Base-by-base conservation (phyloP, 148 eudicot genomes). In the Bassia scoparia region DNA sequence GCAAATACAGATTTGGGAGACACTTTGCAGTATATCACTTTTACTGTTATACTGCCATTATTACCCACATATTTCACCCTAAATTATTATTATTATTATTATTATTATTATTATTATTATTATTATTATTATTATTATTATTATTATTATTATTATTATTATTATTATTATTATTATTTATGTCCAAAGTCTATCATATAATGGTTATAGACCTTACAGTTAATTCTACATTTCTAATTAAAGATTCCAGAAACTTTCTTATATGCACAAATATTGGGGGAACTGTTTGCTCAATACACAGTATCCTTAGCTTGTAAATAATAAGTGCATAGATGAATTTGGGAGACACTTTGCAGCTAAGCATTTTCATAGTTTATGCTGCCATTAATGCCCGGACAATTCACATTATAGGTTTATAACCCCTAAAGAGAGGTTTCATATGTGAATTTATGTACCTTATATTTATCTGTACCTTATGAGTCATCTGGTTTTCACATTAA, bases 301-400 rank as follows among this genome's bases (percentile, higher is more conserved):
- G 44, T 52, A 10, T 60, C 72, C 60, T 34, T 9, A 52, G 43
- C 58, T 50, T 34, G 52, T 53, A 26, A 30, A 23, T 41, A 23
- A 37, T 13, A 37, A 65, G 31, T 31, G 72, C 60, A 9, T 29
- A 43, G 29, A 67, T 52, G 31, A 11, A 69, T 8, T 52, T 69
- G 60, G 60, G 41, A 52, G 46, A 24, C 61, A 69, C 60, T 69
- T 69, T 50, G 43, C 43, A 29, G 43, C 52, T n/a, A 41, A 44
- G 29, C 41, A 69, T 16, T 33, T 59, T 33, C 26, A 50, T 12
- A 17, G 20, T 16, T 12, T 48, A 33, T 52, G 5, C 43, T 69
- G 59, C 60, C 35, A 52, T 69, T 49, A 49, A 44, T 69, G 31
- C 61, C 29, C 59, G 48, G 3, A 50, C 60, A 50, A 5, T 34